phyloP scores from a whole-genome alignment of 2,329 filamentous ascomycete genomes.

The Cladosporium oxysporum region DNA sequence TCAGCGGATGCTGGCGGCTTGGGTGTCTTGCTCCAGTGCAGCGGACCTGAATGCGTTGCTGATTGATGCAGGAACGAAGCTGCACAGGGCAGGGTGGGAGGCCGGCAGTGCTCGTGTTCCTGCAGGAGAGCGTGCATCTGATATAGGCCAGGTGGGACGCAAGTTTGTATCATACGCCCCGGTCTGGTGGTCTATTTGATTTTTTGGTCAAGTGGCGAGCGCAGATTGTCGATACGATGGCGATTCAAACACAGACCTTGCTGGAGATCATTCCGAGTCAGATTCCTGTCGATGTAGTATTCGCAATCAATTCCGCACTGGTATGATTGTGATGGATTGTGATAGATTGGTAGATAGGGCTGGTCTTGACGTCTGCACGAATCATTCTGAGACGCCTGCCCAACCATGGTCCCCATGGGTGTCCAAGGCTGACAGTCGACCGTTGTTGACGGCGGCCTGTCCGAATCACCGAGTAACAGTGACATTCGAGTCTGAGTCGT shows the following conservation, averaged over 20 bases:
- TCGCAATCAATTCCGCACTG: not conserved
- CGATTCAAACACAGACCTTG: not conserved
- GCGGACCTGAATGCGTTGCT: constrained; percentile 5
- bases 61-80: constrained; percentile 20
- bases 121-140: constrained; percentile 3
- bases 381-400: not conserved
- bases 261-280: not conserved
- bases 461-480: not conserved
- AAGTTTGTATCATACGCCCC: not conserved
- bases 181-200: not conserved
- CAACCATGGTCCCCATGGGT: not conserved
- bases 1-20: not conserved
- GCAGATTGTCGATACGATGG: not conserved
- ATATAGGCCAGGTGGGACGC: constrained; percentile 4
- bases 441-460: not conserved
- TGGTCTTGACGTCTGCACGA: constrained; percentile 13
- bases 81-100: constrained; percentile 10
- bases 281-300: not conserved
- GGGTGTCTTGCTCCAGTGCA: not conserved
- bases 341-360: not conserved
- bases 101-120: constrained; percentile 2
- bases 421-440: not conserved
- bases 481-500: not conserved
- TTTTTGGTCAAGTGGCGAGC: not conserved
- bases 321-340: not conserved